Base-by-base conservation (phyloP, 768 basidiomycete genomes). In the Russula lepida region DNA sequence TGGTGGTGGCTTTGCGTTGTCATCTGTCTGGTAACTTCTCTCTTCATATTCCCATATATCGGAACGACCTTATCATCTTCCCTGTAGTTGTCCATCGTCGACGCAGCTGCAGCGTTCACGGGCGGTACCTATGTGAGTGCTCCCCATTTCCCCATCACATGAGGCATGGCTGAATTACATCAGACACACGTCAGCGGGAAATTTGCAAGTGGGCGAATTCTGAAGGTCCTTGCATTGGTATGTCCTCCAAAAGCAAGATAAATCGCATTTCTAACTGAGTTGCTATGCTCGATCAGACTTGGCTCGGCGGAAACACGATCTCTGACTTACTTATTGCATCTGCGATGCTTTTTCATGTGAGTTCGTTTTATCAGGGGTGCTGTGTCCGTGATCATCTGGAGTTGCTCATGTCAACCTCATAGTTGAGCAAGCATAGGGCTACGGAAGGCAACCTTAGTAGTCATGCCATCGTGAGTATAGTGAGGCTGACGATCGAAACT, bases 401-500 rank as follows among this genome's bases (percentile, higher is more conserved):
- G n/a, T 30, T 53, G 58, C 25, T 9, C 33, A 1, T 7, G 15
- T 7, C 21, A 1, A 4, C 27, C 2, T 39, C 27, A 5, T 11
- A 58, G 56, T 25, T 58, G 21, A 4, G 2, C 7, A 11, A 1
- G 23, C 46, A 37, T 2, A 30, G 19, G 6, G 19, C 7, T 3
- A 47, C 12, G 32, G 67, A 51, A 15, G 9, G 33, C 19, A 4
- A 4, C 2, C 28, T 41, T 19, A 54, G 37, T 13, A 21, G 5
- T 4, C 53, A 68, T n/a, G 41, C 64, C 25, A 41, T 71, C 2
- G 30, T 59, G 1, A 63, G 61, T 6, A 59, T 70, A 8, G 64
- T 71, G 3, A 63, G 66, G 6, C 35, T 71, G 37, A 69, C 70
- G 2, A 43, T 71, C n/a, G 69, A 71, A 57, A 67, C 70, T 0